Evolutionary conservation across 2,329 filamentous ascomycete species (phyloP), one percentile per base, ranked within the genome.

Genomic region (Bipolaris sorokiniana): DNA sequence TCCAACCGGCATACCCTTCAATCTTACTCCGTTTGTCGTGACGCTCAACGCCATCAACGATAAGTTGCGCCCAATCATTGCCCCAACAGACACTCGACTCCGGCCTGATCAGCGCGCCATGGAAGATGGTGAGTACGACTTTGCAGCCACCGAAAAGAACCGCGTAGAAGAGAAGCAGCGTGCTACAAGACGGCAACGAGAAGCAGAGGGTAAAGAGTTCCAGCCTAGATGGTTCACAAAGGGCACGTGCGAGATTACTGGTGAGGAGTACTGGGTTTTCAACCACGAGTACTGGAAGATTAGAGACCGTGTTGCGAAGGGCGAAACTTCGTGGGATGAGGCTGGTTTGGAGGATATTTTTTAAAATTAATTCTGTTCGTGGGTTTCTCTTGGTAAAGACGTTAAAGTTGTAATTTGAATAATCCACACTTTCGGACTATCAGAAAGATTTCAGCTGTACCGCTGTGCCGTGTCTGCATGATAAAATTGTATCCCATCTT

Each of bases 121-220:
- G 95, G 95, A 99, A 76, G 93, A 98, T 60, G 95, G 94, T n/a
- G 87, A 93, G 77, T 99, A 99, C 72, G 94, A 98, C 70, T 83
- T 95, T 58, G 95, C 95, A 1, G 95, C 94, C 0, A 86, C 85
- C 5, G 95, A 99, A 81, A 99, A 99, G 85, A 95, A 94, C 71
- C 84, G 95, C 1, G 86, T 99, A 0, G 95, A 99, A 77, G 90
- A 97, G 80, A 92, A 88, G 63, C 95, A 99, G 81, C 84, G 95
- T 58, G 87, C 88, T 9, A 88, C 89, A 56, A 81, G 95, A 59
- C 81, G 90, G 52, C 80, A 83, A 56, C 83, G 93, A 22, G 94
- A 99, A 77, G 83, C 84, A 28, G 84, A 79, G 2, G 95, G 95
- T 3, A 90, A 96, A 61, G 88, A 94, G 59, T 98, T 95, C 72